Conservation (phyloP, 1,284 basidiomycete species). For the Rhodotorula mucilaginosa region DNA sequence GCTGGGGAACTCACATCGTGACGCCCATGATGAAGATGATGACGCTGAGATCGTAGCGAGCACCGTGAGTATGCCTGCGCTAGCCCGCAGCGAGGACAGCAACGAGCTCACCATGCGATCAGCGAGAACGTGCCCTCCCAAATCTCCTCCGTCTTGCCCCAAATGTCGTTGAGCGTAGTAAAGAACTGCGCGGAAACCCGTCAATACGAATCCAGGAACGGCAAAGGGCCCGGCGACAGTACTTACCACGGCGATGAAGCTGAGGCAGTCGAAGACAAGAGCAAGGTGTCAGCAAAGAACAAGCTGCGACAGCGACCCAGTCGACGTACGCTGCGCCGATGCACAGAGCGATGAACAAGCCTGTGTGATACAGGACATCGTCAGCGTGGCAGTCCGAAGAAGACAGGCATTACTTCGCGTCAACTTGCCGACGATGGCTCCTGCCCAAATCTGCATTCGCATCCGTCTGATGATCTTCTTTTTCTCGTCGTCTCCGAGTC, state of each 20-base stretch:
- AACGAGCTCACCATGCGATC: conserved; percentile 58
- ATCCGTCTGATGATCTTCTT: conserved; percentile 37
- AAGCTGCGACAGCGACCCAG: not conserved
- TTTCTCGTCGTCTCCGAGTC: conserved; percentile 21
- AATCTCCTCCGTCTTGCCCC: conserved; percentile 58
- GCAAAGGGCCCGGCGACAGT: not conserved
- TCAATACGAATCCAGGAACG: not conserved
- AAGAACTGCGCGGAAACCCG: conserved; percentile 50
- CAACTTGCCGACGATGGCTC: conserved; percentile 58
- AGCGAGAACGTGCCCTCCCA: conserved; percentile 67
- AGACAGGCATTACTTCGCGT: too few relatives aligned
- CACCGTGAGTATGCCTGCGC: not conserved
- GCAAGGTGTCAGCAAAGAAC: not conserved
- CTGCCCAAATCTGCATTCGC: conserved; percentile 64
- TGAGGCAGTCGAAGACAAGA: not conserved
- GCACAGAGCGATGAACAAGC: conserved; percentile 71
- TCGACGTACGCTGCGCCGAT: conserved; percentile 56
- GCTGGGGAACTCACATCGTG: conserved; percentile 46
- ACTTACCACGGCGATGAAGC: conserved; percentile 54
- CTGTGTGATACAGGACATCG: not conserved
- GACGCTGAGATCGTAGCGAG: conserved; percentile 46
- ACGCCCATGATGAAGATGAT: conserved; percentile 77
- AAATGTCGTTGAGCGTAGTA: conserved; percentile 57
- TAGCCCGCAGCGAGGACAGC: not conserved
- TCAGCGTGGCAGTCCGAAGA: too few relatives aligned